These are phyloP conservation scores for Protomyces inouyei DNA, from an alignment of 1,139 yeast species.

Conservation along the genomic window DNA sequence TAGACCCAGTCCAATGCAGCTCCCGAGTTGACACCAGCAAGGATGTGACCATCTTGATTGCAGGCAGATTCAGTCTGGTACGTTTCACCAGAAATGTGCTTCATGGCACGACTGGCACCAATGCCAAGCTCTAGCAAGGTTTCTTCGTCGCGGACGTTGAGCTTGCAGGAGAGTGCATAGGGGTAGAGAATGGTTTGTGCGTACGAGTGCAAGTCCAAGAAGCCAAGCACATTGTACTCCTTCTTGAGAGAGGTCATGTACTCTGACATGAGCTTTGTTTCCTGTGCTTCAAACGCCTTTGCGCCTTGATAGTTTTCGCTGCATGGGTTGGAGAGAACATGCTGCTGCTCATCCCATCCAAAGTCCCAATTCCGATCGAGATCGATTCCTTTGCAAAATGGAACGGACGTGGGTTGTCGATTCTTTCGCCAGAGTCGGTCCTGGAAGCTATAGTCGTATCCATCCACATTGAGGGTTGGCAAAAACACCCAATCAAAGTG, in stretches of 20 bases:
- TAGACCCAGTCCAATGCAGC: slow-evolving; percentile 80
- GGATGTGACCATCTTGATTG: slow-evolving; percentile 44
- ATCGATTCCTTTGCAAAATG: slow-evolving; percentile 74
- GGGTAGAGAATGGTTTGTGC: slow-evolving; percentile 71
- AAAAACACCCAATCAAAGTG: slow-evolving; percentile 65
- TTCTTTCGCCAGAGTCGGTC: slow-evolving; percentile 89
- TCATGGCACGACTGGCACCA: slow-evolving; percentile 69
- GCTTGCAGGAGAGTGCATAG: slow-evolving; percentile 70
- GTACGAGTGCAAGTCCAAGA: slow-evolving; percentile 76
- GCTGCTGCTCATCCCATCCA: slow-evolving; percentile 49
- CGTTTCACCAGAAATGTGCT: slow-evolving; percentile 56
- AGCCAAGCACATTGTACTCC: slow-evolving; percentile 60
- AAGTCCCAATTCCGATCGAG: slow-evolving; percentile 78
- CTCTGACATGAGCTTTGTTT: slow-evolving; percentile 58
- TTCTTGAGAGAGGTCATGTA: slow-evolving; percentile 51
- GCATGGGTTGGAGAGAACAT: slow-evolving; percentile 22
- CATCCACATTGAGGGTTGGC: slow-evolving; percentile 88
- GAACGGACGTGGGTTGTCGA: slow-evolving; percentile 65
- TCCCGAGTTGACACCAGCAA: slow-evolving; percentile 68
- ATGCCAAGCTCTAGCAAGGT: slow-evolving; percentile 74
- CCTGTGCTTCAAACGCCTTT: slow-evolving; percentile 68
- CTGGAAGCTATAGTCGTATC: slow-evolving; percentile 78
- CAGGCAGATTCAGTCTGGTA: slow-evolving; percentile 75
- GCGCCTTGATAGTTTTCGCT: slow-evolving; percentile 61
- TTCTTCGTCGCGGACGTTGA: slow-evolving; percentile 71